Evolutionary conservation across 2,329 filamentous ascomycete species (phyloP).

Genomic region (Alternaria ventricosa): DNA sequence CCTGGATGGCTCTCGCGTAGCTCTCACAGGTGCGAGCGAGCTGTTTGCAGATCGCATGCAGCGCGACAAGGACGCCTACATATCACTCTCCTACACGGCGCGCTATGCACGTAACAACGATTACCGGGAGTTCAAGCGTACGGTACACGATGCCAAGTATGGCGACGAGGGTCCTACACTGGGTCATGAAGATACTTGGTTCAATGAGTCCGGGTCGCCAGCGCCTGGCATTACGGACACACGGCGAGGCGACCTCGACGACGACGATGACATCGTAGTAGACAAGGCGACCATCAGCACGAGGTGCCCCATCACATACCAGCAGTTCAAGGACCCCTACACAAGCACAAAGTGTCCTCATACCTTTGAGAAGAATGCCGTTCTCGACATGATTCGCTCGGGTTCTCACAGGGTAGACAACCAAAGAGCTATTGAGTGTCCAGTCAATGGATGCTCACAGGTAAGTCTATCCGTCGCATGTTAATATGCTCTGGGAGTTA

Average conservation of each 20-base stretch:
- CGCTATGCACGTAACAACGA: conserved; percentile 66
- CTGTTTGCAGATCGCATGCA: conserved; percentile 48
- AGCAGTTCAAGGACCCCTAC: conserved; percentile 69
- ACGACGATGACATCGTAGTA: conserved; percentile 72
- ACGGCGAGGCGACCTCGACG: conserved; percentile 51
- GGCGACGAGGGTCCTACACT: conserved; percentile 61
- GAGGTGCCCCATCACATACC: conserved; percentile 73
- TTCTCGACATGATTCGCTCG: conserved; percentile 60
- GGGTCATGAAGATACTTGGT: conserved; percentile 68
- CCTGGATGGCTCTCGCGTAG: conserved; percentile 42
- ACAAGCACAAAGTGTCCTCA: conserved; percentile 73
- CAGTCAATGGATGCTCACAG: conserved; percentile 68
- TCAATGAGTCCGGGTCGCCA: conserved; percentile 58
- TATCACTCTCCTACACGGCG: conserved; percentile 42
- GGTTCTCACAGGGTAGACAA: conserved; percentile 29
- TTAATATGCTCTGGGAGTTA: not conserved
- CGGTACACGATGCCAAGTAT: conserved; percentile 67
- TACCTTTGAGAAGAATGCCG: conserved; percentile 71
- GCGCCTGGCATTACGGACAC: conserved; percentile 49
- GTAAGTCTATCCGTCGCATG: conserved; percentile 20
- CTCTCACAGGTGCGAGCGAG: conserved; percentile 44
- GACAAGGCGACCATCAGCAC: conserved; percentile 68
- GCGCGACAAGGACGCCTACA: conserved; percentile 53
- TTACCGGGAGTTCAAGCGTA: conserved; percentile 66
- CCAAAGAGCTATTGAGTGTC: conserved; percentile 60